These are phyloP conservation scores for Brassica cretica DNA, from an alignment of 345 rosid genomes.

Conservation along the genomic window DNA sequence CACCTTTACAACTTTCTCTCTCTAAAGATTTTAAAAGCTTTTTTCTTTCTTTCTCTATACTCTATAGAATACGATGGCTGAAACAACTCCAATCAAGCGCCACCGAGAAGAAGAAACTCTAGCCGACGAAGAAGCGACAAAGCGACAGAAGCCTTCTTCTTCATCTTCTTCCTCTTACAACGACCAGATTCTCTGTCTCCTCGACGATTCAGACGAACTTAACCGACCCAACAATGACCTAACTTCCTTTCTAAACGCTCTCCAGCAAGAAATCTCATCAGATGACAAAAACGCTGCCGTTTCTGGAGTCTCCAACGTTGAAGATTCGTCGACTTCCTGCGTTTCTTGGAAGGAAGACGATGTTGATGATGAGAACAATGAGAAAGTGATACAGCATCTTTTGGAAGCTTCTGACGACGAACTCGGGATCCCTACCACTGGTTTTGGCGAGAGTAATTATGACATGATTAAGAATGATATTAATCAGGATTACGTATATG, in stretches of 20 bases:
- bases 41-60: background rate
- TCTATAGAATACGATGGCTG: conserved; percentile 46
- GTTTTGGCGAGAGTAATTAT: conserved; percentile 29
- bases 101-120: conserved; percentile 49
- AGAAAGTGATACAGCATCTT: conserved; percentile 67
- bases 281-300: conserved; percentile 22
- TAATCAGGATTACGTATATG: conserved; percentile 25
- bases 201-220: conserved; percentile 62
- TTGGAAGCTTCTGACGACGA: conserved; percentile 89
- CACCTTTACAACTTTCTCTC: conserved; percentile 30
- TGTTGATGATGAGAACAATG: conserved; percentile 43
- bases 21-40: conserved; percentile 12
- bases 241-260: conserved; percentile 53
- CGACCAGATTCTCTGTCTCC: conserved; percentile 58
- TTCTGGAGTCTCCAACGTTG: conserved; percentile 1
- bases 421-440: conserved; percentile 70
- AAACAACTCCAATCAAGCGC: conserved; percentile 50
- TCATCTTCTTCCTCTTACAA: conserved; percentile 34
- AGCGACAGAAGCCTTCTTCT: conserved; percentile 47
- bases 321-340: conserved; percentile 18
- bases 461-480: conserved; percentile 10
- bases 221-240: conserved; percentile 55
- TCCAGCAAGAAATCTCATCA: conserved; percentile 58
- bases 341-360: conserved; percentile 35
- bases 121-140: conserved; percentile 40